These are phyloP conservation scores for Fusarium buxicola DNA, from an alignment of 2,329 filamentous ascomycete genomes.

Conservation along the genomic window DNA sequence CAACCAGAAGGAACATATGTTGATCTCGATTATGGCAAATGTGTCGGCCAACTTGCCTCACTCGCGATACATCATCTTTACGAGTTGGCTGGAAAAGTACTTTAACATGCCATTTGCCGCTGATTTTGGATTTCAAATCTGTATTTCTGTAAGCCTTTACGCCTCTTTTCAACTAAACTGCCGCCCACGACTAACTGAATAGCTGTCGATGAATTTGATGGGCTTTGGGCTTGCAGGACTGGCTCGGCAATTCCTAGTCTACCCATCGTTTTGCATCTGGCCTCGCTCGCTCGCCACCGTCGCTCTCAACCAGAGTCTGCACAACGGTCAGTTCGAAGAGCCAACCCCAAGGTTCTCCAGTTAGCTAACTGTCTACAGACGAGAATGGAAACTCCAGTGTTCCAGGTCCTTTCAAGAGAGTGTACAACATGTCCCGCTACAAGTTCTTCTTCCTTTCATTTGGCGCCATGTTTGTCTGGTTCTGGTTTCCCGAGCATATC, in stretches of 20 bases:
- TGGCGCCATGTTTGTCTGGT: slow-evolving; percentile 39
- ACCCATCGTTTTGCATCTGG: slow-evolving; percentile 52
- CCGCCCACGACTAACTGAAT: background rate
- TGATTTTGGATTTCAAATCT: slow-evolving; percentile 52
- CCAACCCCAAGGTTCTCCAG: accelerated
- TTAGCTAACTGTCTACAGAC: background rate
- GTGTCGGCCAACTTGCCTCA: slow-evolving; percentile 38
- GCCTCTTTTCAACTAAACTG: accelerated
- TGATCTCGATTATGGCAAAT: slow-evolving; percentile 64
- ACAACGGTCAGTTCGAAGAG: slow-evolving; percentile 18
- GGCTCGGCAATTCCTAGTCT: slow-evolving; percentile 62
- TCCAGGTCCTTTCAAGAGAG: slow-evolving; percentile 28
- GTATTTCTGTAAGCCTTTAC: slow-evolving; percentile 11
- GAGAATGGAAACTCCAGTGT: slow-evolving; percentile 21
- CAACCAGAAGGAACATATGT: slow-evolving; percentile 69
- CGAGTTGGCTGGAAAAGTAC: slow-evolving; percentile 40
- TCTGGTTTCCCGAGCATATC: slow-evolving; percentile 42
- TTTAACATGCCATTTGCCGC: slow-evolving; percentile 38
- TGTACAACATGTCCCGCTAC: slow-evolving; percentile 38
- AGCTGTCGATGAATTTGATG: slow-evolving; percentile 53
- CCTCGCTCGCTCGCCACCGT: slow-evolving; percentile 50
- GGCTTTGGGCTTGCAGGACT: slow-evolving; percentile 67
- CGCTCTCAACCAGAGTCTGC: slow-evolving; percentile 38
- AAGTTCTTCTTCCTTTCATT: slow-evolving; percentile 38
- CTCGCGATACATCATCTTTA: slow-evolving; percentile 38